Evolutionary conservation across 1,284 basidiomycete species (phyloP).

Genomic region (Puccinia horiana): DNA sequence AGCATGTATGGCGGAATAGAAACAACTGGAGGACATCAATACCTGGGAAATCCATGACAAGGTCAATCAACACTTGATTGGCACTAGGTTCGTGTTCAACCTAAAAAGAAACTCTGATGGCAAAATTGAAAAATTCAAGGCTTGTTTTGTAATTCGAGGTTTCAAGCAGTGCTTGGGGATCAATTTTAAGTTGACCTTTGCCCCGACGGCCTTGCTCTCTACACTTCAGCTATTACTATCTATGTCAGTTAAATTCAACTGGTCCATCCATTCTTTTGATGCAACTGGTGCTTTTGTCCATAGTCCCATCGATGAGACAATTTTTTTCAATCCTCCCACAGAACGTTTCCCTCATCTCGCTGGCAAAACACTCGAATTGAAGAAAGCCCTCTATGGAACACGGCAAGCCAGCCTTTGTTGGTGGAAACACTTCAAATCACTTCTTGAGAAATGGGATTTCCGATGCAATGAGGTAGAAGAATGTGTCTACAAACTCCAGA

Average conservation of each 20-base stretch:
- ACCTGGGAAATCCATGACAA: not conserved
- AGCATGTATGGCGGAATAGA: not conserved
- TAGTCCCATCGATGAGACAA: not conserved
- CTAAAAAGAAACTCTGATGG: not conserved
- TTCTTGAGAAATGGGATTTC: not conserved
- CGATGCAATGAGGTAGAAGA: not conserved
- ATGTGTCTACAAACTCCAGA: not conserved
- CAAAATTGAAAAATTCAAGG: not conserved
- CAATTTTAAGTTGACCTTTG: not conserved
- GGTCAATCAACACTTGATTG: not conserved
- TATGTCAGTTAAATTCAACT: not conserved
- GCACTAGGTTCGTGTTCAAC: not conserved
- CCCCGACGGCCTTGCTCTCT: not conserved
- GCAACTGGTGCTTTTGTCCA: no score
- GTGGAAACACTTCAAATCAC: not conserved
- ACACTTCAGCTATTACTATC: not conserved
- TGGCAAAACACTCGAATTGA: not conserved
- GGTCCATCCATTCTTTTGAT: not conserved
- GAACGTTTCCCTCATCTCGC: not conserved
- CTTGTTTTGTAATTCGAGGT: not conserved
- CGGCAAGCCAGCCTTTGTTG: slow-evolving; percentile 1
- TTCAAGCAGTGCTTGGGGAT: not conserved
- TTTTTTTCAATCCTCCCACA: not conserved
- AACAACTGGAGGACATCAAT: not conserved
- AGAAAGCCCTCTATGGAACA: slow-evolving; percentile 2